phyloP scores from a whole-genome alignment of 1,139 yeast genomes.

The Yamadazyma atmosphaerica region DNA sequence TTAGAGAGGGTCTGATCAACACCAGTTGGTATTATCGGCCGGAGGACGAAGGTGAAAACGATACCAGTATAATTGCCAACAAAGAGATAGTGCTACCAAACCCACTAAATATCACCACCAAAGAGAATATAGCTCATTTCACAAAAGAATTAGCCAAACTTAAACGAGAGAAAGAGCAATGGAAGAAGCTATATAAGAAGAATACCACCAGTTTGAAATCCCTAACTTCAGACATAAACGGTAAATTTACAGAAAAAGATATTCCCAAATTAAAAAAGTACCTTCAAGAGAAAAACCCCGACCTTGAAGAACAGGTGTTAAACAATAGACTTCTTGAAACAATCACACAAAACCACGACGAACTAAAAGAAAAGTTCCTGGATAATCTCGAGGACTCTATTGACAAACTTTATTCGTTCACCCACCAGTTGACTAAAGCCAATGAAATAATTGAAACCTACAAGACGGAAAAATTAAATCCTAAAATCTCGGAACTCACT shows the following conservation, averaged over 20 bases:
- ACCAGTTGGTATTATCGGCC: constrained; percentile 66
- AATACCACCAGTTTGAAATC: constrained; percentile 20
- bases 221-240: constrained; percentile 12
- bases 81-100: constrained; percentile 47
- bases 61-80: constrained; percentile 18
- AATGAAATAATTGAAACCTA: constrained; percentile 21
- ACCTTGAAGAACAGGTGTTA: constrained; percentile 7
- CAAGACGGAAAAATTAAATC: constrained; percentile 17
- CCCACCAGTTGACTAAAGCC: constrained; percentile 24
- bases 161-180: constrained; percentile 46
- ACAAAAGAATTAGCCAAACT: constrained; percentile 45
- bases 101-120: constrained; percentile 55
- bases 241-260: constrained; percentile 11
- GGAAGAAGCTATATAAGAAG: constrained; percentile 39
- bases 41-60: constrained; percentile 19
- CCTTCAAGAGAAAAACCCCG: constrained; percentile 10
- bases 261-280: constrained; percentile 4
- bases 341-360: constrained; percentile 8
- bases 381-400: constrained; percentile 21
- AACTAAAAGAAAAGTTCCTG: constrained; percentile 13
- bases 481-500: constrained; percentile 20
- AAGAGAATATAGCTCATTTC: constrained; percentile 45
- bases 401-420: constrained; percentile 23
- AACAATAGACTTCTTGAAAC: constrained; percentile 6
- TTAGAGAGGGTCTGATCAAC: constrained; percentile 57